Base-by-base conservation (phyloP, 352 stramenopile genomes). In the Pythium scleroteichum region DNA sequence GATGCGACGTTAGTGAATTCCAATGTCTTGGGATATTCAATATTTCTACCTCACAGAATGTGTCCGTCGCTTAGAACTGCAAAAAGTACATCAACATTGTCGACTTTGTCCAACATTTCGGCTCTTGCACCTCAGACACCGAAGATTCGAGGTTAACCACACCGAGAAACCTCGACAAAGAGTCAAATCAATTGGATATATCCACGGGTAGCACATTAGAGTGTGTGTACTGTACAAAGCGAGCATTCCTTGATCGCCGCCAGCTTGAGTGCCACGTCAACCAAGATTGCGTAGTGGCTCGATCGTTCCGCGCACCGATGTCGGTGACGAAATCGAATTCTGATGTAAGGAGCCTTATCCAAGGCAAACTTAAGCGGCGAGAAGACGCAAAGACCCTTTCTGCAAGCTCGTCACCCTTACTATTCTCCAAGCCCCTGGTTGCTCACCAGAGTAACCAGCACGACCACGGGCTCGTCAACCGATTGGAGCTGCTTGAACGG, bases 201-300 rank as follows among this genome's bases (percentile, higher is more conserved):
- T 9, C n/a, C 13, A 14, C 13, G 23, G 0, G 1, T 22, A 22
- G 54, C 19, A 19, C 19, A 16, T 17, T 20, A 1, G 58, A 83
- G 48, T 89, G 79, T 17, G 66, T 53, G 0, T 89, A 89, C 49
- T 89, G 79, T 57, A 54, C 56, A 8, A 68, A 75, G 26, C 20
- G 51, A 9, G 49, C 42, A 0, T 87, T 87, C 22, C 1, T 40
- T 3, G 61, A 53, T 26, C 62, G 62, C 16, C 40, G 40, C 0
- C 59, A 53, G 26, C 49, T 85, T 13, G 68, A 78, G 13, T 53
- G 61, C 0, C 79, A 88, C 56, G 63, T 73, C 3, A 44, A 71
- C 8, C 53, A 65, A 13, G 51, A 70, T 13, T 88, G 79, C 32
- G 44, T 52, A 26, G 66, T 87, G 23, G 76, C 79, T 2, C 66